Conservation (phyloP, 169 alveolate genomes). For the Cryptosporidium viatorum region DNA sequence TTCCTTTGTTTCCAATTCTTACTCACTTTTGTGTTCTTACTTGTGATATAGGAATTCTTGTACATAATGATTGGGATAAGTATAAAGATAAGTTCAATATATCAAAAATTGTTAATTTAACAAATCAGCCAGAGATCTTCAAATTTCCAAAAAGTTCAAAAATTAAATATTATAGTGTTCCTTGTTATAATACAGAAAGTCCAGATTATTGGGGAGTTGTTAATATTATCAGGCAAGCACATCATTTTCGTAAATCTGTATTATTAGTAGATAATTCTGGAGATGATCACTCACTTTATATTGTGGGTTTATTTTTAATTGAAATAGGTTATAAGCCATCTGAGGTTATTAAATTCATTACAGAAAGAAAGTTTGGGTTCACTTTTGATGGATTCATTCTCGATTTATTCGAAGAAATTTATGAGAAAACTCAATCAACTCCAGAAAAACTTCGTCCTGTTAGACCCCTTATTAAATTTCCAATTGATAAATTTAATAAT, state of each 20-base stretch:
- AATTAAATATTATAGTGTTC: conserved; percentile 50
- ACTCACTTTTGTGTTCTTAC: conserved; percentile 45
- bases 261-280: conserved; percentile 57
- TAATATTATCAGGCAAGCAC: conserved; percentile 54
- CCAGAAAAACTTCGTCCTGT: conserved; percentile 38
- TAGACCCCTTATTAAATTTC: conserved; percentile 38
- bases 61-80: conserved; percentile 60
- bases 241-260: conserved; percentile 49
- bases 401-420: conserved; percentile 8
- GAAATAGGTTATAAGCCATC: conserved; percentile 55
- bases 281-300: conserved; percentile 50
- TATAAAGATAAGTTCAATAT: conserved; percentile 35
- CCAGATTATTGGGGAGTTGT: conserved; percentile 56
- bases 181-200: conserved; percentile 45
- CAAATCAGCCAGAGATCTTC: conserved; percentile 47
- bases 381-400: conserved; percentile 41
- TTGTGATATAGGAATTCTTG: conserved; percentile 56
- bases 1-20: conserved; percentile 49
- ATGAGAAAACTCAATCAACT: conserved; percentile 5
- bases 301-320: conserved; percentile 41
- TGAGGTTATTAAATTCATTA: conserved; percentile 21
- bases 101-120: conserved; percentile 41
- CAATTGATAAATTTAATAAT: conserved; percentile 3
- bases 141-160: conserved; percentile 41
- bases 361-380: conserved; percentile 37